These are phyloP conservation scores for Tolypocladium tundrense DNA, from an alignment of 2,329 filamentous ascomycete species.

Conservation along the genomic window DNA sequence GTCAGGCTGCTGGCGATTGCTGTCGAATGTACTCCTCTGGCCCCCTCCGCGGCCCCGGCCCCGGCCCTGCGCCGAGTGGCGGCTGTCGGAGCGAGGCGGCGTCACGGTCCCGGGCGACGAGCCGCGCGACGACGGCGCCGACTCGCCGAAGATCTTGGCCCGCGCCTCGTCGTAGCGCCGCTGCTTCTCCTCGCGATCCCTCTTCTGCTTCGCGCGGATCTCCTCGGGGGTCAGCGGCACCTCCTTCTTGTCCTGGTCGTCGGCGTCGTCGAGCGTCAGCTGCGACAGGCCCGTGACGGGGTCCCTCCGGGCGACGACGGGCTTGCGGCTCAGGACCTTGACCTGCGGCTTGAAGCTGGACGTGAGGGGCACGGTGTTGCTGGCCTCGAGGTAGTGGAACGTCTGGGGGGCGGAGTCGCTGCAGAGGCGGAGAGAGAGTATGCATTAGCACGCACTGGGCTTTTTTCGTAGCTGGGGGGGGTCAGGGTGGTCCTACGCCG, in stretches of 20 bases:
- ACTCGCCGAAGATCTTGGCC: constrained; percentile 73
- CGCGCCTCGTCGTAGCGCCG: constrained; percentile 80
- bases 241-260: constrained; percentile 53
- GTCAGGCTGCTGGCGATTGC: constrained; percentile 5
- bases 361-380: constrained; percentile 47
- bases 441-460: constrained; percentile 1
- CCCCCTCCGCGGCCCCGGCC: constrained; percentile 34
- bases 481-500: constrained; percentile 51
- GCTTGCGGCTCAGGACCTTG: constrained; percentile 77
- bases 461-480: background rate
- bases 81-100: constrained; percentile 37
- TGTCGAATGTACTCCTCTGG: constrained; percentile 11
- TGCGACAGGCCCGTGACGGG: constrained; percentile 36
- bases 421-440: constrained; percentile 1
- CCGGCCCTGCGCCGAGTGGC: constrained; percentile 28
- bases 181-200: constrained; percentile 81
- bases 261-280: constrained; percentile 36
- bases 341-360: constrained; percentile 71
- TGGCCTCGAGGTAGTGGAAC: constrained; percentile 64
- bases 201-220: constrained; percentile 64
- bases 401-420: constrained; percentile 66
- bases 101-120: constrained; percentile 52
- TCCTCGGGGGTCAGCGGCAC: constrained; percentile 63
- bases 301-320: constrained; percentile 50
- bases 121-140: constrained; percentile 41